These are phyloP conservation scores for Eragrostis nindensis DNA, from an alignment of 176 grass and related monocot genomes.

Conservation along the genomic window DNA sequence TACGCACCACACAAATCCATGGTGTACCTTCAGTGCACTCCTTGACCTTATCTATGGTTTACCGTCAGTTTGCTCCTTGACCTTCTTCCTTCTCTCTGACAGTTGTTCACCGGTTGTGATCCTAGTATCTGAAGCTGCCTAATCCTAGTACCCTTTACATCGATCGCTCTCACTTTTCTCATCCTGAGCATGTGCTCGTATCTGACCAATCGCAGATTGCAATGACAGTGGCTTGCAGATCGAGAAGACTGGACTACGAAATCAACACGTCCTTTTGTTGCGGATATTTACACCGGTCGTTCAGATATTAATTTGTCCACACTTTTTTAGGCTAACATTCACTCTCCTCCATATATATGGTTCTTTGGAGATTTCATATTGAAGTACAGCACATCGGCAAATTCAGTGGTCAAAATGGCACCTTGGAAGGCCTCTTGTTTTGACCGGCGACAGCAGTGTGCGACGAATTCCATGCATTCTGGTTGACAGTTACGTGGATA, in stretches of 20 bases:
- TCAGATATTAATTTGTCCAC: no score
- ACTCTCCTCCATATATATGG: no score
- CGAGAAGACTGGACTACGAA: background rate
- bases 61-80: no score
- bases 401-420: conserved; percentile 9
- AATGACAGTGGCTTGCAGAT: no score
- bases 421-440: background rate
- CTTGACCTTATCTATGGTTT: no score
- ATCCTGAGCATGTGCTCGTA: background rate
- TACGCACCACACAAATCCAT: background rate
- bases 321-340: no score
- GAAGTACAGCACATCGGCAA: background rate
- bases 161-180: background rate
- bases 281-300: no score
- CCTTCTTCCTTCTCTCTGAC: no score
- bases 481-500: background rate
- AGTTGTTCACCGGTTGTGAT: no score
- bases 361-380: no score
- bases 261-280: background rate
- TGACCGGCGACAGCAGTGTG: background rate
- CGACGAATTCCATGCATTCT: background rate
- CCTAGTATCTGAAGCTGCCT: no score
- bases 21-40: no score
- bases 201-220: background rate
- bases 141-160: background rate